phyloP scores from a whole-genome alignment of 768 basidiomycete species.

The Gloeopeniophorella convolvens region DNA sequence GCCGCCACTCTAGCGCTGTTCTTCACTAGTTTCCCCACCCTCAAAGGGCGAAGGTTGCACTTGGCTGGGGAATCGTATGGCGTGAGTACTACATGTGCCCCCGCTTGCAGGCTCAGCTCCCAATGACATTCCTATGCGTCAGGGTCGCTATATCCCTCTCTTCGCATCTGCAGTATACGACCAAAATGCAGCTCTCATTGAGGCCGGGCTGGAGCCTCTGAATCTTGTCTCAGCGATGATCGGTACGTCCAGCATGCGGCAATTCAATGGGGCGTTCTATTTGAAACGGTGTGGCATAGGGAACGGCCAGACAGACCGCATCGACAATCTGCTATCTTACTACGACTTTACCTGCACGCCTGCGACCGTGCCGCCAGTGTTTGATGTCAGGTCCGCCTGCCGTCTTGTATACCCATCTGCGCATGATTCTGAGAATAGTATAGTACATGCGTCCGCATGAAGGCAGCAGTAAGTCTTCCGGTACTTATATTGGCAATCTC shows the following conservation, averaged over 20 bases:
- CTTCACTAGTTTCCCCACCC: slow-evolving; percentile 65
- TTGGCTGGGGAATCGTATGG: slow-evolving; percentile 45
- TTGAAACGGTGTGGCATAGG: slow-evolving; percentile 27
- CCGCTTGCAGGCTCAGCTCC: background rate
- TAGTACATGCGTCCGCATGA: slow-evolving; percentile 39
- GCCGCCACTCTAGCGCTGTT: slow-evolving; percentile 67
- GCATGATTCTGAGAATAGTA: background rate
- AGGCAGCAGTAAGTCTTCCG: slow-evolving; percentile 31
- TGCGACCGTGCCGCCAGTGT: slow-evolving; percentile 41
- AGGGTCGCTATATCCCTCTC: slow-evolving; percentile 49
- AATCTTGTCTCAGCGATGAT: slow-evolving; percentile 46
- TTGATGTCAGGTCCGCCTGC: slow-evolving; percentile 36
- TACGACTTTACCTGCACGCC: slow-evolving; percentile 50
- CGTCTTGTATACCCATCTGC: background rate
- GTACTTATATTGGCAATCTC: background rate
- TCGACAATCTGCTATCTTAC: slow-evolving; percentile 35
- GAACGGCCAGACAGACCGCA: slow-evolving; percentile 40
- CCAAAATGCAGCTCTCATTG: slow-evolving; percentile 35
- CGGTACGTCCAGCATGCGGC: slow-evolving; percentile 28
- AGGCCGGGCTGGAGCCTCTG: slow-evolving; percentile 42
- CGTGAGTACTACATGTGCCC: slow-evolving; percentile 31
- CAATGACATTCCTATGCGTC: background rate
- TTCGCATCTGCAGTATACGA: slow-evolving; percentile 45
- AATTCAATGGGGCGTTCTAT: background rate
- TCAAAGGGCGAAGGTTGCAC: slow-evolving; percentile 51